Evolutionary conservation across 2,329 filamentous ascomycete genomes (phyloP).

Genomic region (Alternaria brassicae): DNA sequence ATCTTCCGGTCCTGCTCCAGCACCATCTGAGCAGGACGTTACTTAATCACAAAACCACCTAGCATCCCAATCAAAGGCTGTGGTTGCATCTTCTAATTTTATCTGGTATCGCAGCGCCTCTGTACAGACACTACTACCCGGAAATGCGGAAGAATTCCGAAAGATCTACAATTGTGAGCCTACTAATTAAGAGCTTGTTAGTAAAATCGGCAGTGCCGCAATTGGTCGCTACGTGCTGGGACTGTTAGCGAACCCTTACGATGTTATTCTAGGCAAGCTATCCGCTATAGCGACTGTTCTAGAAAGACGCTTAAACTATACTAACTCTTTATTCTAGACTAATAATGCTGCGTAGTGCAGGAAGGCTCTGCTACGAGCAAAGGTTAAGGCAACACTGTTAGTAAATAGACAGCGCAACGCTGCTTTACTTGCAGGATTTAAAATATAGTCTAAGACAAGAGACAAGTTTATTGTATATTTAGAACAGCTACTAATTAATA

Average conservation of each 20-base stretch:
- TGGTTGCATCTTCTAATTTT: neutral
- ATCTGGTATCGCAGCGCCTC: slow-evolving; percentile 21
- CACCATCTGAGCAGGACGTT: neutral
- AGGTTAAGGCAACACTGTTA: slow-evolving; percentile 19
- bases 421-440: slow-evolving; percentile 15
- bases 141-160: slow-evolving; percentile 11
- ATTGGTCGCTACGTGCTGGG: slow-evolving; percentile 16
- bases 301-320: neutral
- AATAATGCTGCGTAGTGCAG: neutral
- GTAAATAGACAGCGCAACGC: slow-evolving; percentile 13
- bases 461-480: slow-evolving; percentile 24
- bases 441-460: slow-evolving; percentile 14
- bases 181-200: slow-evolving; percentile 4
- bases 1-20: neutral
- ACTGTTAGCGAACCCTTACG: slow-evolving; percentile 3
- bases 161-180: slow-evolving; percentile 21
- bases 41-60: neutral
- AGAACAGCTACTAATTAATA: slow-evolving; percentile 9
- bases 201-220: slow-evolving; percentile 13
- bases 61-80: neutral
- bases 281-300: neutral
- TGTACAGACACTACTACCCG: slow-evolving; percentile 23
- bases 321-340: slow-evolving; percentile 26
- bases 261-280: slow-evolving; percentile 9
- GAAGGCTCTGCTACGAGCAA: slow-evolving; percentile 18